Evolutionary conservation across 2,329 filamentous ascomycete genomes (phyloP).

Genomic region (Orbilia javanica): DNA sequence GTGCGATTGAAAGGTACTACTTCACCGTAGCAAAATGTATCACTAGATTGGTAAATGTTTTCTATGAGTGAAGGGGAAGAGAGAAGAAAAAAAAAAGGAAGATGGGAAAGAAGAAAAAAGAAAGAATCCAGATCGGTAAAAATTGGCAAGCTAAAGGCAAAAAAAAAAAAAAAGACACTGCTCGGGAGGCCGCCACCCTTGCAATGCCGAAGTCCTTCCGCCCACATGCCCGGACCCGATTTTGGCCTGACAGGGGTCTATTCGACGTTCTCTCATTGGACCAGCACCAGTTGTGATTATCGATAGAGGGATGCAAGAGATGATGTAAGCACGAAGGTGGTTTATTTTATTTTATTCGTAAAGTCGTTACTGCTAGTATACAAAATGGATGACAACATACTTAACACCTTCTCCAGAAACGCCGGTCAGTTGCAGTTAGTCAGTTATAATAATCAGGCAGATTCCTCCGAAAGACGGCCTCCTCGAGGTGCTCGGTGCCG

Average conservation of each 20-base stretch:
- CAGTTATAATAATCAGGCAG: neutral
- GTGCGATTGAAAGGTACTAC: conserved; percentile 10
- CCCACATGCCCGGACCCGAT: conserved; percentile 19
- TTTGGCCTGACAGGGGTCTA: neutral
- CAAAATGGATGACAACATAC: neutral
- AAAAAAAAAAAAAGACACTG: too few relatives aligned
- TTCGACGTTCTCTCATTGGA: neutral
- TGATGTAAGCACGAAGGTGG: neutral
- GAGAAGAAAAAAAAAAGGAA: neutral
- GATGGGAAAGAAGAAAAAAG: conserved; percentile 5
- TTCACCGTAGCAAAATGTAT: neutral
- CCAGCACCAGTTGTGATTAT: neutral
- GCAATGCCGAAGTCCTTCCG: conserved; percentile 49
- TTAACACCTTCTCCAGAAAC: neutral
- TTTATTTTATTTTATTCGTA: conserved; percentile 1
- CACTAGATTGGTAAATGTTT: neutral
- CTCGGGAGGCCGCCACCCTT: conserved; percentile 39
- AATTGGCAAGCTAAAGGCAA: conserved; percentile 31
- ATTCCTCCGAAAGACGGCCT: neutral
- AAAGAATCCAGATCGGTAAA: conserved; percentile 31
- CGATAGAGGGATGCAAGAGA: neutral
- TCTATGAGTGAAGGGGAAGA: neutral
- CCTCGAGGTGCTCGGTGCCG: neutral
- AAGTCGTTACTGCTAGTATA: conserved; percentile 48
- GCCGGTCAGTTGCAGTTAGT: neutral